These are phyloP conservation scores for Macrophomina tecta DNA, from an alignment of 2,329 filamentous ascomycete species.

Conservation along the genomic window DNA sequence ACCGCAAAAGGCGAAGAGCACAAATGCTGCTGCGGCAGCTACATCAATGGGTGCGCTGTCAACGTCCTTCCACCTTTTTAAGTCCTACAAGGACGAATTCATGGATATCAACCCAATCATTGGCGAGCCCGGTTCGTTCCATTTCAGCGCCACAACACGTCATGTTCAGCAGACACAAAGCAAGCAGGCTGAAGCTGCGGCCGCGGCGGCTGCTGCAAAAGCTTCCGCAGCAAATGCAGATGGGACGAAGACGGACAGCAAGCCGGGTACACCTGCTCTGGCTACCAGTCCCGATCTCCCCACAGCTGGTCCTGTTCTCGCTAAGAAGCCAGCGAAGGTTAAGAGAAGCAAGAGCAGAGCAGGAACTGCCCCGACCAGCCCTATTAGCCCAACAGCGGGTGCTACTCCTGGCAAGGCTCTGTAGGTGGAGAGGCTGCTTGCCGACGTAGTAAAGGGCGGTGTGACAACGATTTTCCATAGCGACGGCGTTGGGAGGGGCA, in stretches of 20 bases:
- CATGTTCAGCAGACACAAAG: conserved; percentile 50
- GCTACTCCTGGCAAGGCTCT: conserved; percentile 10
- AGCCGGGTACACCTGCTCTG: conserved; percentile 12
- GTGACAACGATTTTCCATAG: neutral
- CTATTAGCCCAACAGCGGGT: conserved; percentile 25
- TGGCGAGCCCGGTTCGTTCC: conserved; percentile 68
- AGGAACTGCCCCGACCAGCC: conserved; percentile 42
- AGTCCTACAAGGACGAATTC: conserved; percentile 64
- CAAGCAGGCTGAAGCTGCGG: conserved; percentile 38
- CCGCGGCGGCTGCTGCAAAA: conserved; percentile 37
- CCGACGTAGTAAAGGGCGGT: neutral
- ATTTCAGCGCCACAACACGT: conserved; percentile 55
- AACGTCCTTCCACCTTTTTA: conserved; percentile 58
- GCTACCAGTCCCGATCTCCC: conserved; percentile 16
- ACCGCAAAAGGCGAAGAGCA: conserved; percentile 8
- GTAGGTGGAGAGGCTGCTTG: neutral
- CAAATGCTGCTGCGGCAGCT: conserved; percentile 31
- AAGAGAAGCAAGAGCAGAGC: conserved; percentile 48
- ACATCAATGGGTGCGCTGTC: conserved; percentile 39
- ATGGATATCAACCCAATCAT: conserved; percentile 68
- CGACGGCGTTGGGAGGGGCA: conserved; percentile 1
- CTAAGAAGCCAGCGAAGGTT: conserved; percentile 38
- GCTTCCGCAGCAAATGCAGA: conserved; percentile 35
- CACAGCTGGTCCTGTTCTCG: neutral
- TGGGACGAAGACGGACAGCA: conserved; percentile 13